Conservation (phyloP, 495 filamentous ascomycete species). For the Hyphodiscus hymeniophilus region DNA sequence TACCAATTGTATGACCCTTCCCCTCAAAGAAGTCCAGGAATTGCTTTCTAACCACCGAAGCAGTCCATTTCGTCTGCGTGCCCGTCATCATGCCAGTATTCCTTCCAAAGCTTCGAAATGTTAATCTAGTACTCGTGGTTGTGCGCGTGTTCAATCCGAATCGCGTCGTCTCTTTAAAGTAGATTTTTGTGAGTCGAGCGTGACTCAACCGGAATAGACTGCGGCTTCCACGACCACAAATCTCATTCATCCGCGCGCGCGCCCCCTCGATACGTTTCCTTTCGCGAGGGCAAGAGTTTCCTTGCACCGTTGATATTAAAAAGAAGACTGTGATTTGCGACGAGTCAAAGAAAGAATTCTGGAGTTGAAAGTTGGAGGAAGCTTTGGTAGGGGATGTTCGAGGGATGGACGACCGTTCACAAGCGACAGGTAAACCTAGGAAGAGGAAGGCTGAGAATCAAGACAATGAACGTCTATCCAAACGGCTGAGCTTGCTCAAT, state of each 20-base stretch:
- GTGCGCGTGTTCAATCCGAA: constrained; percentile 6
- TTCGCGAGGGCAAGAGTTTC: constrained; percentile 5
- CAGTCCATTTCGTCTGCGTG: constrained; percentile 50
- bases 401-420: constrained; percentile 28
- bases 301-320: neutral
- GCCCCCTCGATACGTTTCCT: neutral
- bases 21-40: constrained; percentile 81
- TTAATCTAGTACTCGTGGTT: constrained; percentile 11
- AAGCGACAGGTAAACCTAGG: constrained; percentile 28
- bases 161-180: constrained; percentile 9
- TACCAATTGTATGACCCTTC: constrained; percentile 50
- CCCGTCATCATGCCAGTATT: constrained; percentile 13
- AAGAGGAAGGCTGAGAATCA: constrained; percentile 46
- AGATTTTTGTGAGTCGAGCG: constrained; percentile 8
- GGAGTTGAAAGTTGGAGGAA: constrained; percentile 1
- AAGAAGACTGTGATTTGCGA: neutral
- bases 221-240: constrained; percentile 16
- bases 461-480: constrained; percentile 55
- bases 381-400: constrained; percentile 4
- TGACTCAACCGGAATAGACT: constrained; percentile 16
- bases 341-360: neutral
- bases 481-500: constrained; percentile 73
- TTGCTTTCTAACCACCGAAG: constrained; percentile 58
- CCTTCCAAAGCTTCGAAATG: constrained; percentile 4
- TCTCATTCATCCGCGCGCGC: constrained; percentile 21